A percentile compares a stretch with the other conserved stretches of the same genome.
phyloP scores from a whole-genome alignment of 2,329 filamentous ascomycete genomes.

The Epichloe sylvatica region DNA sequence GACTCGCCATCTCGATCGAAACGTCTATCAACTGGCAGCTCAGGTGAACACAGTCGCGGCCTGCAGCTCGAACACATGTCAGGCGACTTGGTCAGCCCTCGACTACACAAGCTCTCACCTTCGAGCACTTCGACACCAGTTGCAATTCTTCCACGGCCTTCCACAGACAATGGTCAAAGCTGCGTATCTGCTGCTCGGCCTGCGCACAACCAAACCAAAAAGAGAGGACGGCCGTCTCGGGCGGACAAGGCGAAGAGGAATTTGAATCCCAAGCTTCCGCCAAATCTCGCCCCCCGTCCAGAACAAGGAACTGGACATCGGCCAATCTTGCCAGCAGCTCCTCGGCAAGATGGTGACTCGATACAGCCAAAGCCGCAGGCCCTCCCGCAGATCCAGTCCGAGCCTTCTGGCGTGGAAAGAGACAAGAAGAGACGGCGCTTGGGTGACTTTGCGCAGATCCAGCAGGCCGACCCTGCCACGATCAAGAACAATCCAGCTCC shows the following conservation, averaged over 20 bases:
- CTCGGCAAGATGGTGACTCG: not conserved
- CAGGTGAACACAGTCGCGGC: slow-evolving; percentile 15
- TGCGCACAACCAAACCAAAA: slow-evolving; percentile 16
- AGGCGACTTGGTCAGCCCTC: not conserved
- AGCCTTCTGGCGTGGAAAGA: not conserved
- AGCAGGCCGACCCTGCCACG: not conserved
- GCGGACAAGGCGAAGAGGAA: slow-evolving; percentile 25
- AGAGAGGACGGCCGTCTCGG: slow-evolving; percentile 32
- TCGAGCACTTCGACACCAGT: not conserved
- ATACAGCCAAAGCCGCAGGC: not conserved
- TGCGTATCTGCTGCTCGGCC: not conserved
- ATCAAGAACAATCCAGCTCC: not conserved
- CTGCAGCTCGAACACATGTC: not conserved
- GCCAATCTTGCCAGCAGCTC: slow-evolving; percentile 7
- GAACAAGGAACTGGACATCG: slow-evolving; percentile 5
- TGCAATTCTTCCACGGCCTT: slow-evolving; percentile 14
- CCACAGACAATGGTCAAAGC: slow-evolving; percentile 4
- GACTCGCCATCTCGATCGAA: slow-evolving; percentile 17
- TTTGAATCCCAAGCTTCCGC: slow-evolving; percentile 19
- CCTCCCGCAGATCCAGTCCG: not conserved
- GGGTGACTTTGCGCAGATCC: not conserved
- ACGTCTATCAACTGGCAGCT: slow-evolving; percentile 23
- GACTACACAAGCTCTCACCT: slow-evolving; percentile 1
- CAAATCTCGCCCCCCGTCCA: slow-evolving; percentile 20
- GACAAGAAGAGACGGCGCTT: slow-evolving; percentile 4